phyloP scores from a whole-genome alignment of 768 basidiomycete genomes.

The Kwoniella dendrophila region DNA sequence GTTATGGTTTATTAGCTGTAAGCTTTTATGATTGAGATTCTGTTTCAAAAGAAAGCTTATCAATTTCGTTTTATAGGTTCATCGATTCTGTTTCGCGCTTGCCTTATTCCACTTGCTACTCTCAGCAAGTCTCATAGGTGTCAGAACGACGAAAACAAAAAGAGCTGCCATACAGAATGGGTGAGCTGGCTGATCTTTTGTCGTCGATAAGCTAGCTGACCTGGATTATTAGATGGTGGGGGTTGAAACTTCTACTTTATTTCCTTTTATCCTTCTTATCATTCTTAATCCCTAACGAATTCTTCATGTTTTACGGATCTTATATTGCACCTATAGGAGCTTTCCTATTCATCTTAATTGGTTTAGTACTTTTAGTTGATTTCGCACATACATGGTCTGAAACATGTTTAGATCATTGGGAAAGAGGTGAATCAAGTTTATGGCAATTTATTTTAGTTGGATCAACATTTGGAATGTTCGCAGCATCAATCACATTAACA shows the following conservation, averaged over 20 bases:
- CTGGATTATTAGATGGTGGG: constrained; percentile 79
- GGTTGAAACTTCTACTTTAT: constrained; percentile 91
- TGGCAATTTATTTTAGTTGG: constrained; percentile 97
- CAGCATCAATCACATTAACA: constrained; percentile 79
- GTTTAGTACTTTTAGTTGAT: constrained; percentile 94
- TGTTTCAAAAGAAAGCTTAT: not conserved
- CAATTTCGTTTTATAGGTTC: constrained; percentile 60
- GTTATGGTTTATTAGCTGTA: constrained; percentile 94
- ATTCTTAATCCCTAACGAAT: constrained; percentile 94
- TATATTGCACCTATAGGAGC: constrained; percentile 86
- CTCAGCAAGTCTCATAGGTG: constrained; percentile 76
- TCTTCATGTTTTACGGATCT: constrained; percentile 98
- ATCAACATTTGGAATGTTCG: constrained; percentile 87
- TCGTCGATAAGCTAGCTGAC: not conserved
- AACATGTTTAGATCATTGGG: constrained; percentile 94
- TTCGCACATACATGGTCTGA: constrained; percentile 99
- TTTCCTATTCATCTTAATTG: constrained; percentile 91
- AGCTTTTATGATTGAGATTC: constrained; percentile 48
- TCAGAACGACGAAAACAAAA: constrained; percentile 86
- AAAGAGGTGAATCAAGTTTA: constrained; percentile 76
- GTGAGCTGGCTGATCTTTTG: constrained; percentile 58
- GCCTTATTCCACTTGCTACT: constrained; percentile 83
- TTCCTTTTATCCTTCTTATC: constrained; percentile 74
- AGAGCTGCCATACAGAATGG: constrained; percentile 96
- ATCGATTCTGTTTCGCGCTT: constrained; percentile 94